These are phyloP conservation scores for Ophiostoma australiae DNA, from an alignment of 2,329 filamentous ascomycete genomes.

Conservation along the genomic window DNA sequence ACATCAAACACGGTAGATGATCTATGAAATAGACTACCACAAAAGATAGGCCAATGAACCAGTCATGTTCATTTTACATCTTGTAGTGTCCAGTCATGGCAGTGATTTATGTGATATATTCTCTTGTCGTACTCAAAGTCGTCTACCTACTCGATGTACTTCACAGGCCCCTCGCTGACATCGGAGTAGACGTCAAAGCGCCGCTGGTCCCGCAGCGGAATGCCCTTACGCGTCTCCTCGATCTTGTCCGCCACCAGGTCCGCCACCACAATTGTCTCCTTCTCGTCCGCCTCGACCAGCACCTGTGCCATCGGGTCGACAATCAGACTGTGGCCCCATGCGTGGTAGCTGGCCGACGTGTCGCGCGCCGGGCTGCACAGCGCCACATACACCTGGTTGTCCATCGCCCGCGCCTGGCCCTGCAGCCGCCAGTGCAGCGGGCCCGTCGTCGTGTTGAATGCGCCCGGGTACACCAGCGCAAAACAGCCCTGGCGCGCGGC, in stretches of 20 bases:
- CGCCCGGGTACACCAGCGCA: constrained; percentile 86
- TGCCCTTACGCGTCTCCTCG: constrained; percentile 69
- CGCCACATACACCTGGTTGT: constrained; percentile 84
- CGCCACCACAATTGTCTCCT: constrained; percentile 68
- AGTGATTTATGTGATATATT: background rate
- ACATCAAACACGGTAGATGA: background rate
- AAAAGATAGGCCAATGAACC: background rate
- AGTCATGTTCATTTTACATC: background rate
- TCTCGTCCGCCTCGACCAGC: constrained; percentile 71
- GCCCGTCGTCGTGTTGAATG: constrained; percentile 92
- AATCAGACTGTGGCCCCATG: constrained; percentile 87
- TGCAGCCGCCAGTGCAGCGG: constrained; percentile 85
- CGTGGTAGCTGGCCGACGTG: constrained; percentile 70
- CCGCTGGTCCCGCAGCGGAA: constrained; percentile 78
- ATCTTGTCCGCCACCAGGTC: constrained; percentile 66
- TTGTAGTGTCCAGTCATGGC: background rate
- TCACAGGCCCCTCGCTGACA: constrained; percentile 60
- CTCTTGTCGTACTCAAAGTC: background rate
- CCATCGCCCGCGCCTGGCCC: constrained; percentile 70
- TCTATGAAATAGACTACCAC: background rate
- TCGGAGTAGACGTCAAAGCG: constrained; percentile 95
- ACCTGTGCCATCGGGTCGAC: constrained; percentile 82
- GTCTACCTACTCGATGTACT: constrained; percentile 32
- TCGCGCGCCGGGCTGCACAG: constrained; percentile 88
- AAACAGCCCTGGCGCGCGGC: constrained; percentile 75